Evolutionary conservation across 148 eudicot species (phyloP), one percentile per base, ranked within the genome.

Genomic region (Arbutus unedo): DNA sequence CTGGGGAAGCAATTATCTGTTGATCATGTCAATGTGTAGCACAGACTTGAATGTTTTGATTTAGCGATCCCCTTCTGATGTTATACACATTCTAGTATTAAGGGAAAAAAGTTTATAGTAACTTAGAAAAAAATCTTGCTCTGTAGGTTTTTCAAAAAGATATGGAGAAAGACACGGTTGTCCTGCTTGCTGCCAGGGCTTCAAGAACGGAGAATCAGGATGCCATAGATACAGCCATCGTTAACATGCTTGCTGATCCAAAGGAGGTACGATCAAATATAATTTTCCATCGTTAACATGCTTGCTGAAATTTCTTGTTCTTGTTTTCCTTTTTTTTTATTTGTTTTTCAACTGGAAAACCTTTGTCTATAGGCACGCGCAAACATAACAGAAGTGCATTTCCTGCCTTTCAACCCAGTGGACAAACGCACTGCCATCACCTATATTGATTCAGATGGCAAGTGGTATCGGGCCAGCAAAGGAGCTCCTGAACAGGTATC

Each of bases 121-220:
- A 55, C 11, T 41, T 77, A 6, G 74, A 55, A 55, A 45, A 3
- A 51, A 31, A 77, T 67, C 76, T 45, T 80, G 49, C 57, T 62
- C 11, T 31, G 45, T 76, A 93, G 96, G 96, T 91, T 64, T 88
- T 93, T 55, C 53, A 83, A 66, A 88, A 84, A 84, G 87, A 84
- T 72, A 89, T 93, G 91, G 96, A 93, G 82, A 89, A 81, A 84
- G 91, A 93, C 71, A 89, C 83, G 4, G 81, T 93, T 74, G 86
- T 93, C 83, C 83, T 93, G 82, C 87, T 91, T 75, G 92, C 96
- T 79, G 94, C 96, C 43, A 90, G 96, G 85, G 93, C 96, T 57
- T 85, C 96, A 67, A 89, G 96, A 86, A 81, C 85, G 74, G 94
- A 93, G 83, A 93, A 93, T 81, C 94, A 93, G 83, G 96, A 93